Evolutionary conservation across 129 eudicot species (phyloP), one percentile per base, ranked within the genome.

Genomic region (Chrysanthemum lavandulifolium): DNA sequence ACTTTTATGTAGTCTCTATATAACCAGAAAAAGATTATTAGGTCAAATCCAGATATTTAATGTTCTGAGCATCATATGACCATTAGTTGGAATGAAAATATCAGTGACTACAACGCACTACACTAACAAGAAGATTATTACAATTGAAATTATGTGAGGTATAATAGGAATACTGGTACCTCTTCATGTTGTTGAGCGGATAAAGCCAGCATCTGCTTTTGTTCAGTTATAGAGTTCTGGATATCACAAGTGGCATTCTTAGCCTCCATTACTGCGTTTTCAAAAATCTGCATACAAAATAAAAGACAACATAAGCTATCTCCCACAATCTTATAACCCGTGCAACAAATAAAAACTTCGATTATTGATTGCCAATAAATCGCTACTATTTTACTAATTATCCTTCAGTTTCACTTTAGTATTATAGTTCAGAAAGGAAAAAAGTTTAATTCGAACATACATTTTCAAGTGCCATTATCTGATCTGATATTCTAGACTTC

Each of bases 131-230:
- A 76, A 36, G 23, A 58, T 7, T 54, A 12, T 25, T n/a, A 61
- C 3, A 8, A 59, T 21, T 6, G 43, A 36, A 36, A 36, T 5
- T 36, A 36, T 5, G 0, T 36, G 7, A 36, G 43, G 43, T 36
- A 0, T 36, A 36, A 13, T 23, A 8, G 19, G 5, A 27, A 33
- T 51, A 67, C 61, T 10, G 61, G 13, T 49, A 89, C 98, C 95
- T 89, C 87, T 78, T 91, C 82, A 67, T 89, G 90, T 75, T 89
- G 89, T 79, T 85, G 92, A 74, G 88, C 85, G 78, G 95, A 89
- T 77, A 75, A 72, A 43, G 77, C 85, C 84, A 93, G 48, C 61
- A 93, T 76, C 19, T 82, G 73, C 51, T 73, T 75, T 78, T 89
- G 95, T 73, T 84, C 94, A 69, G 69, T 51, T 23, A 93, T 67